These are phyloP conservation scores for Flaveria sonorensis DNA, from an alignment of 129 eudicot species.

Conservation along the genomic window DNA sequence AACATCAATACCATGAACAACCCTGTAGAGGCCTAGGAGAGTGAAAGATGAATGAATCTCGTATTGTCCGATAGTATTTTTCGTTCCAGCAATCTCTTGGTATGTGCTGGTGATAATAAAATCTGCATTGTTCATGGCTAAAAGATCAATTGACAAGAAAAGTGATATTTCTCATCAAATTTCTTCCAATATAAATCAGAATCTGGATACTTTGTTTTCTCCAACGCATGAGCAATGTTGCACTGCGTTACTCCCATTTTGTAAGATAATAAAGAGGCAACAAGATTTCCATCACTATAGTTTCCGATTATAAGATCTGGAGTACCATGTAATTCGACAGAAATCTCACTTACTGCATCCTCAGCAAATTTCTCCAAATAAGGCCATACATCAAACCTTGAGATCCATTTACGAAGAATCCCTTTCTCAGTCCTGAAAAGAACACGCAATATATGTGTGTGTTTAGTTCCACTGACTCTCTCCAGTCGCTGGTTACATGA, in stretches of 20 bases:
- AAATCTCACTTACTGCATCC: constrained; percentile 88
- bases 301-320: constrained; percentile 96
- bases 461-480: constrained; percentile 74
- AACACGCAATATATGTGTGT: constrained; percentile 80
- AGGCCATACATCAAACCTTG: constrained; percentile 99
- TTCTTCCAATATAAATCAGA: constrained; percentile 90
- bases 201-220: constrained; percentile 97
- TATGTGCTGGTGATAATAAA: constrained; percentile 97
- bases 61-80: constrained; percentile 88
- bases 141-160: constrained; percentile 92
- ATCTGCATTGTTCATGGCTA: constrained; percentile 97
- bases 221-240: constrained; percentile 97
- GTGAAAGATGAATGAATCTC: constrained; percentile 98
- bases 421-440: constrained; percentile 89
- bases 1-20: constrained; percentile 92
- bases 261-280: constrained; percentile 81
- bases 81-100: constrained; percentile 99
- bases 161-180: constrained; percentile 91
- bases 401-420: constrained; percentile 88
- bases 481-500: constrained; percentile 95
- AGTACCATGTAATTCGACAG: constrained; percentile 72
- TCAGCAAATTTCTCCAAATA: constrained; percentile 84
- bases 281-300: constrained; percentile 96
- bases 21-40: constrained; percentile 90
- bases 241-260: constrained; percentile 99